Conservation (phyloP, 1,139 yeast genomes). For the Diutina sp. region DNA sequence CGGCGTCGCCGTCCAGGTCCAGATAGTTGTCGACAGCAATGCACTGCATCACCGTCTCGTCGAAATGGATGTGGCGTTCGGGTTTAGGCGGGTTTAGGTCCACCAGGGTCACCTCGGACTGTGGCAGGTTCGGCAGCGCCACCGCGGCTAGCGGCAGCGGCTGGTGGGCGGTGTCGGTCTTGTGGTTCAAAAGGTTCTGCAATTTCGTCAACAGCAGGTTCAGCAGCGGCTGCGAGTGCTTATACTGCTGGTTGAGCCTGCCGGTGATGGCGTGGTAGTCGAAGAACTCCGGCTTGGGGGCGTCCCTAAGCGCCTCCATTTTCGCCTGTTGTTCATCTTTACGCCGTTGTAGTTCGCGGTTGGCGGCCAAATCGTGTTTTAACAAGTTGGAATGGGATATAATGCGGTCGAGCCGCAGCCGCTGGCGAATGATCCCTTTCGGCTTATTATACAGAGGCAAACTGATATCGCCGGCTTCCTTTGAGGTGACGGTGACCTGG, state of each 20-base stretch:
- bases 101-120: not conserved
- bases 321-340: conserved; percentile 9
- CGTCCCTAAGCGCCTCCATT: conserved; percentile 7
- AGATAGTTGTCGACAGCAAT: conserved; percentile 41
- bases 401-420: conserved; percentile 68
- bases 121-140: conserved; percentile 1
- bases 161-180: conserved; percentile 4
- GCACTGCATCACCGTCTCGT: conserved; percentile 88
- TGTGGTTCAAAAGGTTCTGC: not conserved
- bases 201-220: not conserved
- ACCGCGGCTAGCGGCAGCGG: conserved; percentile 4
- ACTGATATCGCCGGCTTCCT: conserved; percentile 36
- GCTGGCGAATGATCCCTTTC: conserved; percentile 70
- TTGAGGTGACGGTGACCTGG: conserved; percentile 23
- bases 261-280: conserved; percentile 50
- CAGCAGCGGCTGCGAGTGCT: conserved; percentile 4
- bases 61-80: conserved; percentile 73
- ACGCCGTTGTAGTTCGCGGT: conserved; percentile 15
- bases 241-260: conserved; percentile 46
- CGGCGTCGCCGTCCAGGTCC: not conserved
- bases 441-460: conserved; percentile 11
- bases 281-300: conserved; percentile 25
- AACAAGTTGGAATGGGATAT: conserved; percentile 43
- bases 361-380: conserved; percentile 31
- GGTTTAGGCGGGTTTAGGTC: conserved; percentile 9